Evolutionary conservation across 2,329 filamentous ascomycete genomes (phyloP).

Genomic region (Phyllosticta citribraziliensis): DNA sequence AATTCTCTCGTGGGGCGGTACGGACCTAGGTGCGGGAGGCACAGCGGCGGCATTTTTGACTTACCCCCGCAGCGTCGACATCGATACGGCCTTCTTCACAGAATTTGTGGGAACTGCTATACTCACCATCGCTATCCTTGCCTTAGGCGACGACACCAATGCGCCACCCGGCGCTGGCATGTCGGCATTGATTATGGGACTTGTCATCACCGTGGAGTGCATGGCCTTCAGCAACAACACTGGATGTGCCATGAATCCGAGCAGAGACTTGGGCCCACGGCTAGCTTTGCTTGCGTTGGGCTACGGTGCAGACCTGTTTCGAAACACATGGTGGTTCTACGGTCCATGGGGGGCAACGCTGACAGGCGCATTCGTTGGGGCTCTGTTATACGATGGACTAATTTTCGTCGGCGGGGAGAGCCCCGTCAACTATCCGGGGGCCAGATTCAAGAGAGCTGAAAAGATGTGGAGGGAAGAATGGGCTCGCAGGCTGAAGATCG

Average conservation of each 20-base stretch:
- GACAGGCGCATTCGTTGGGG: slow-evolving; percentile 23
- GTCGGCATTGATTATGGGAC: slow-evolving; percentile 25
- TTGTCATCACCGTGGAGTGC: slow-evolving; percentile 11
- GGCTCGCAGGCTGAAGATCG: background rate
- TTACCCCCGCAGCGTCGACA: slow-evolving; percentile 18
- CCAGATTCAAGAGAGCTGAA: slow-evolving; percentile 2
- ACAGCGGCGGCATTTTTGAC: slow-evolving; percentile 22
- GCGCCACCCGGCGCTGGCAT: slow-evolving; percentile 35
- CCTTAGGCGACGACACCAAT: slow-evolving; percentile 34
- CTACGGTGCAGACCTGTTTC: slow-evolving; percentile 18
- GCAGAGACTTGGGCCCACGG: slow-evolving; percentile 27
- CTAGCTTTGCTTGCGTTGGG: slow-evolving; percentile 24
- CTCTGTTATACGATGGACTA: slow-evolving; percentile 24
- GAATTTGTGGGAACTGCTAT: slow-evolving; percentile 27
- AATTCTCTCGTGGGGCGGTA: slow-evolving; percentile 17
- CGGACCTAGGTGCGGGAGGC: slow-evolving; percentile 12
- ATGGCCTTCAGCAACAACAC: slow-evolving; percentile 24
- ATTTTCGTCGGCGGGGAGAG: slow-evolving; percentile 32
- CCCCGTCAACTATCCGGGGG: slow-evolving; percentile 22
- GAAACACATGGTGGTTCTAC: slow-evolving; percentile 26
- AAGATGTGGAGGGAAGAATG: slow-evolving; percentile 7
- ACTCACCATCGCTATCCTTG: slow-evolving; percentile 23
- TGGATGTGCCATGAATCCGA: slow-evolving; percentile 28
- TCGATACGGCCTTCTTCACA: slow-evolving; percentile 27
- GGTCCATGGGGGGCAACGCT: slow-evolving; percentile 27